Evolutionary conservation across 345 rosid genomes (phyloP), one percentile per base, ranked within the genome.

Genomic region (Pseudoturritis turrita): DNA sequence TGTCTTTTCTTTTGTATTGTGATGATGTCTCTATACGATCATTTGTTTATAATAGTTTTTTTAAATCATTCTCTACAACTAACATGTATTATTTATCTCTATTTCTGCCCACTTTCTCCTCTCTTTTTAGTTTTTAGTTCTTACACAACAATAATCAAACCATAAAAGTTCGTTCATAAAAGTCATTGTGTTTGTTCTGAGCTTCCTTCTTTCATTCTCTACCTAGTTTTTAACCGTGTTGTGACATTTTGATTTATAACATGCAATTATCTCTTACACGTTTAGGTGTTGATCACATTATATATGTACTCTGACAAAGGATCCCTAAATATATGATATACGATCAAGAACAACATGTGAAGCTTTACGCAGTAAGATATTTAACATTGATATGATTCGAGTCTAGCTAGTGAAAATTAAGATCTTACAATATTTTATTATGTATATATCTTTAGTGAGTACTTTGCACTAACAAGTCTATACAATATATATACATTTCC

Each of bases 41-140:
- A 52, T 59, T 60, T 75, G 78, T 59, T 66, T 67, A 66, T 68
- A 45, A 37, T 23, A 25, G 51, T 35, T 25, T 53, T 7, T 47
- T 26, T 39, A 36, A 47, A 23, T 1, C 63, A 46, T 26, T 45
- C 31, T 46, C 23, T n/a, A 28, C 45, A 10, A 33, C 4, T 45
- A 25, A 8, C 33, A 33, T 8, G n/a, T n/a, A 15, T 22, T 14
- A 6, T 31, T 6, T 31, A 1, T 31, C 9, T 7, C 35, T 31
- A 33, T 33, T 7, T 7, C 36, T 33, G 7, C 36, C 9, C 36
- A 10, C 8, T 33, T 33, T 33, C 36, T 2, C 36, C 36, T 33
- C 36, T 7, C 10, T 33, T 8, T 33, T 10, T 33, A 33, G 36
- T 33, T 33, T 33, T 33, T 33, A 33, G 36, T 33, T 33, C n/a